These are phyloP conservation scores for Aspergillus calidoustus DNA, from an alignment of 2,329 filamentous ascomycete species.

Conservation along the genomic window DNA sequence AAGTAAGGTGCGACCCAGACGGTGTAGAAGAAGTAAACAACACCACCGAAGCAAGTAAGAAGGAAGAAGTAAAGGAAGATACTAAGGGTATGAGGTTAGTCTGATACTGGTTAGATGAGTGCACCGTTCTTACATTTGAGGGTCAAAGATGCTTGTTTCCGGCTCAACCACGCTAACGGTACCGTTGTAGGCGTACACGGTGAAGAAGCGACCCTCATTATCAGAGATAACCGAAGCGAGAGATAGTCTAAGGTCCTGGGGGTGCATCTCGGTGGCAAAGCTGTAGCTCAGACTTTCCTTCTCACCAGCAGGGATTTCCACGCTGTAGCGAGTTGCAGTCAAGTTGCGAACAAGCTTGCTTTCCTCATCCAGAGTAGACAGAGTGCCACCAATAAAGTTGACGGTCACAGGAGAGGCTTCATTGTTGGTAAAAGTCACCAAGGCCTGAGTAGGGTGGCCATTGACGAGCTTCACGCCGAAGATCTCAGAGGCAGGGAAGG, in stretches of 20 bases:
- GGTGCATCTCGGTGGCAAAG: conserved; percentile 90
- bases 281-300: conserved; percentile 77
- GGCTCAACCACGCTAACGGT: conserved; percentile 87
- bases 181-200: conserved; percentile 78
- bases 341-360: conserved; percentile 79
- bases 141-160: conserved; percentile 88
- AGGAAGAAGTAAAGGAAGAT: conserved; percentile 98
- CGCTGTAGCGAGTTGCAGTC: conserved; percentile 73
- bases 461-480: conserved; percentile 97
- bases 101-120: not conserved
- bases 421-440: conserved; percentile 82
- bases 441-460: conserved; percentile 79
- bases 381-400: conserved; percentile 74
- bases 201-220: conserved; percentile 70
- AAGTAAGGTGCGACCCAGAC: conserved; percentile 97
- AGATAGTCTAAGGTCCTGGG: conserved; percentile 81
- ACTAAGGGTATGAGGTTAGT: conserved; percentile 53
- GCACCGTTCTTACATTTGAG: conserved; percentile 73
- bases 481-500: conserved; percentile 73
- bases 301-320: conserved; percentile 75
- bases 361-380: conserved; percentile 65
- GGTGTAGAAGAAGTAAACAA: conserved; percentile 95
- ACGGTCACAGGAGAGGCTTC: conserved; percentile 77
- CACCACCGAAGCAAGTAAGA: conserved; percentile 74
- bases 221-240: conserved; percentile 75